Conservation (phyloP, 768 basidiomycete species). For the Auriscalpium orientale region DNA sequence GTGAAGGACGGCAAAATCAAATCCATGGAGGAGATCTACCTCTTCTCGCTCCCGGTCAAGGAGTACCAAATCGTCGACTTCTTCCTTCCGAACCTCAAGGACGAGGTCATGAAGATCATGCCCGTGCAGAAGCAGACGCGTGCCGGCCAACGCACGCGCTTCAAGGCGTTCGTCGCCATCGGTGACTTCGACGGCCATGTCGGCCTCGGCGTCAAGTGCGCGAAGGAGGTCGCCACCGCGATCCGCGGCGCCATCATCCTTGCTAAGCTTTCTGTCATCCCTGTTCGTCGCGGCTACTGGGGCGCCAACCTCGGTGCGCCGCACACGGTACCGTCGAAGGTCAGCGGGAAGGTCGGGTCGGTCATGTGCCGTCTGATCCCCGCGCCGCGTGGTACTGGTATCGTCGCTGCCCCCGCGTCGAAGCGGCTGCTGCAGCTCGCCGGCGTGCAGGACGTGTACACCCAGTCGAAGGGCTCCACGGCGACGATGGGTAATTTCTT, state of each 20-base stretch:
- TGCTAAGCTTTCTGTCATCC: conserved; percentile 95
- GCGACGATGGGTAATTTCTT: conserved; percentile 99
- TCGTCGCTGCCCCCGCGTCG: conserved; percentile 96
- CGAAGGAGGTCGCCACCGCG: conserved; percentile 99
- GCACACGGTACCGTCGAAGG: conserved; percentile 98
- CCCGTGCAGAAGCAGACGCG: conserved; percentile 99
- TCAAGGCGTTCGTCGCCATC: conserved; percentile 99
- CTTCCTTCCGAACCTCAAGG: conserved; percentile 99
- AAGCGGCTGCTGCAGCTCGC: conserved; percentile 96
- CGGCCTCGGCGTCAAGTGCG: conserved; percentile 98
- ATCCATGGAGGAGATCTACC: conserved; percentile 99
- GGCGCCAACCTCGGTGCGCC: conserved; percentile 98
- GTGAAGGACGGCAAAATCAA: conserved; percentile 99
- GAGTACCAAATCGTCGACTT: conserved; percentile 99
- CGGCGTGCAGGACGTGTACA: conserved; percentile 97
- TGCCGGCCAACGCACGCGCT: conserved; percentile 98
- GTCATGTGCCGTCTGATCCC: conserved; percentile 99
- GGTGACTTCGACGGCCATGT: conserved; percentile 99
- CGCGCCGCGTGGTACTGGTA: conserved; percentile 97
- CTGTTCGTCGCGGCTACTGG: conserved; percentile 99
- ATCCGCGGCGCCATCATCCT: conserved; percentile 99
- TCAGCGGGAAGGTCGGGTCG: conserved; percentile 96
- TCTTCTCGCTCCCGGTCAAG: conserved; percentile 99
- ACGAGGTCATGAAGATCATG: conserved; percentile 99
- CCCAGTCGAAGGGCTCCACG: conserved; percentile 95